These are phyloP conservation scores for Malus hybrid DNA, from an alignment of 331 rosid genomes.

Conservation along the genomic window DNA sequence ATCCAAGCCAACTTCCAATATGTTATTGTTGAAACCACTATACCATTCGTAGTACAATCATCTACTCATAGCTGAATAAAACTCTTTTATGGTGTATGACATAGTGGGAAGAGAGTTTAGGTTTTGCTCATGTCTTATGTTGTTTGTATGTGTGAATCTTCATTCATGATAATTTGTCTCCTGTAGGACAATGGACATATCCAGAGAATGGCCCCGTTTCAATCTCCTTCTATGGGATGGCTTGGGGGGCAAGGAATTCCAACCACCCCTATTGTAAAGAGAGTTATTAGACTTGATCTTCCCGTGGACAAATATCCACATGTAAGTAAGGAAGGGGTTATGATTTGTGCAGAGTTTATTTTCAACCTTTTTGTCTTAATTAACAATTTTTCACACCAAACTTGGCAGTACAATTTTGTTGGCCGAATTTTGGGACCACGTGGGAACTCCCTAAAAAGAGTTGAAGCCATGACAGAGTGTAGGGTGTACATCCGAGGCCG, in stretches of 20 bases:
- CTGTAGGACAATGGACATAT: conserved; percentile 64
- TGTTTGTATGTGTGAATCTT: neutral
- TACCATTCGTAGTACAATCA: neutral
- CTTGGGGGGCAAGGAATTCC: conserved; percentile 69
- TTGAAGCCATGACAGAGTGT: conserved; percentile 89
- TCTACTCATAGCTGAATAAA: neutral
- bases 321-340: conserved; percentile 39
- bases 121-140: neutral
- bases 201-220: conserved; percentile 55
- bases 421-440: conserved; percentile 97
- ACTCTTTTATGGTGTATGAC: neutral
- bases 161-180: conserved; percentile 1
- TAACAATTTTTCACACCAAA: conserved; percentile 19
- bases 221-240: conserved; percentile 64
- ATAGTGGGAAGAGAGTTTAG: neutral
- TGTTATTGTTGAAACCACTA: neutral
- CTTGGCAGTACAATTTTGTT: conserved; percentile 87
- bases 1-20: neutral
- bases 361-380: neutral
- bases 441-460: conserved; percentile 90
- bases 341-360: neutral
- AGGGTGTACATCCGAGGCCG: conserved; percentile 89
- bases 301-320: conserved; percentile 87
- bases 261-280: conserved; percentile 63
- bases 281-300: conserved; percentile 81